A percentile compares a stretch with the other conserved stretches of the same genome.
Conservation (phyloP, 2,329 filamentous ascomycete genomes). For the Aspergillus ochraceoroseus region DNA sequence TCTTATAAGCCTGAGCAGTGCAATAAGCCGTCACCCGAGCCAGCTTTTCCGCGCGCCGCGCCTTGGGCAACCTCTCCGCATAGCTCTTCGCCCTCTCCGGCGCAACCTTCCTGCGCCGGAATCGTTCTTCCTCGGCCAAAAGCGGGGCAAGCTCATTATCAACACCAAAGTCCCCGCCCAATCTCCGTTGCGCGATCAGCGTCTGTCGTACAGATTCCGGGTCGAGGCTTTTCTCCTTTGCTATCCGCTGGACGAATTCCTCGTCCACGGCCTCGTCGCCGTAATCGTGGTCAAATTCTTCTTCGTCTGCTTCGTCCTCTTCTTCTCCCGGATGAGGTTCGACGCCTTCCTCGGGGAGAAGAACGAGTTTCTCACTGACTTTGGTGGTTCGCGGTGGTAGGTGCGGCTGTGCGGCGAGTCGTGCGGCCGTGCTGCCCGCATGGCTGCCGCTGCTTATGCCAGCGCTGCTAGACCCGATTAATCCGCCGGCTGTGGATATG, state of each 20-base stretch:
- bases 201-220: slow-evolving; percentile 33
- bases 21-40: slow-evolving; percentile 92
- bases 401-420: slow-evolving; percentile 52
- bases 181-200: slow-evolving; percentile 30
- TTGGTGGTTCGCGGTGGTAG: slow-evolving; percentile 86
- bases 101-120: slow-evolving; percentile 50
- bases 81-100: slow-evolving; percentile 73
- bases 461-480: slow-evolving; percentile 42
- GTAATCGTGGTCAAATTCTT: slow-evolving; percentile 28
- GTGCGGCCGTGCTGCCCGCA: slow-evolving; percentile 49
- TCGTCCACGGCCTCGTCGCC: slow-evolving; percentile 32
- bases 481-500: slow-evolving; percentile 28
- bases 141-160: slow-evolving; percentile 50
- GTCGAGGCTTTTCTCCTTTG: slow-evolving; percentile 32
- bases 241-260: slow-evolving; percentile 33
- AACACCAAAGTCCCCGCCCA: slow-evolving; percentile 53
- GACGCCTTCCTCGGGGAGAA: slow-evolving; percentile 64
- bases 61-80: slow-evolving; percentile 86
- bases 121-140: slow-evolving; percentile 56
- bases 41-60: slow-evolving; percentile 78
- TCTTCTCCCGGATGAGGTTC: slow-evolving; percentile 5
- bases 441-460: slow-evolving; percentile 30
- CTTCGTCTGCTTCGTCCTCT: slow-evolving; percentile 19
- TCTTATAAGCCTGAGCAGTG: slow-evolving; percentile 88
- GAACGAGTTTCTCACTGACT: slow-evolving; percentile 92